A percentile compares a stretch with the other conserved stretches of the same genome.
Evolutionary conservation across 2,329 filamentous ascomycete genomes (phyloP).

Genomic region (Trichoderma sp.): DNA sequence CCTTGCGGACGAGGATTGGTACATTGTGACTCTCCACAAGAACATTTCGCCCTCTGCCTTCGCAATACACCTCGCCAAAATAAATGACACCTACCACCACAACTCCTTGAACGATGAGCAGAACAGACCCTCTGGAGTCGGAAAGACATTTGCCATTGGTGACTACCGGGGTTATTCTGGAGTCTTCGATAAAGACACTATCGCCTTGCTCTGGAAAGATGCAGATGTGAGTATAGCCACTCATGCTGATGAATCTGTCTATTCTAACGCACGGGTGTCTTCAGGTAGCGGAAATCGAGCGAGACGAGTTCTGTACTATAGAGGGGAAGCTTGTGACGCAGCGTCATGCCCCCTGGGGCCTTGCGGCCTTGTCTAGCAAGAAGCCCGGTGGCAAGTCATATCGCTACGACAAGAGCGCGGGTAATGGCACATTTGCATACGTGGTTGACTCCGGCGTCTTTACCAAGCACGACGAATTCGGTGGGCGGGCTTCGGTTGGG

Average conservation of each 20-base stretch:
- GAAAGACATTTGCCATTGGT: constrained; percentile 33
- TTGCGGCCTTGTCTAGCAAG: constrained; percentile 44
- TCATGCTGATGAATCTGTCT: not conserved
- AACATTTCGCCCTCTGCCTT: constrained; percentile 32
- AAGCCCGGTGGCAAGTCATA: constrained; percentile 36
- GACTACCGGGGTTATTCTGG: constrained; percentile 41
- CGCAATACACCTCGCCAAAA: constrained; percentile 35
- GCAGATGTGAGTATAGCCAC: constrained; percentile 31
- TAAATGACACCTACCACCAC: not conserved
- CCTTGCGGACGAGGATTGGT: constrained; percentile 38
- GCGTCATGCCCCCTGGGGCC: constrained; percentile 41
- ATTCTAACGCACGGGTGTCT: not conserved
- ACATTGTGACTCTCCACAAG: constrained; percentile 46
- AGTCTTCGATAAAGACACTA: constrained; percentile 41
- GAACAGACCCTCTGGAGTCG: constrained; percentile 29
- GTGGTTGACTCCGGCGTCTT: constrained; percentile 55
- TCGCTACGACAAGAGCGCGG: constrained; percentile 41
- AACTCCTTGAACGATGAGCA: not conserved
- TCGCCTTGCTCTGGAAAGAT: constrained; percentile 37
- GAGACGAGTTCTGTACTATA: not conserved
- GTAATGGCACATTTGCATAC: constrained; percentile 46
- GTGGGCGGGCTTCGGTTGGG: constrained; percentile 40
- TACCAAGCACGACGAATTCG: constrained; percentile 44
- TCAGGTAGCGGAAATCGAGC: not conserved
- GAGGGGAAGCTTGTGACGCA: constrained; percentile 32